Percentiles rank a stretch among this genome's conserved stretches.
These are phyloP conservation scores for Atkinsonella texensis DNA, from an alignment of 2,329 filamentous ascomycete genomes.

Conservation along the genomic window DNA sequence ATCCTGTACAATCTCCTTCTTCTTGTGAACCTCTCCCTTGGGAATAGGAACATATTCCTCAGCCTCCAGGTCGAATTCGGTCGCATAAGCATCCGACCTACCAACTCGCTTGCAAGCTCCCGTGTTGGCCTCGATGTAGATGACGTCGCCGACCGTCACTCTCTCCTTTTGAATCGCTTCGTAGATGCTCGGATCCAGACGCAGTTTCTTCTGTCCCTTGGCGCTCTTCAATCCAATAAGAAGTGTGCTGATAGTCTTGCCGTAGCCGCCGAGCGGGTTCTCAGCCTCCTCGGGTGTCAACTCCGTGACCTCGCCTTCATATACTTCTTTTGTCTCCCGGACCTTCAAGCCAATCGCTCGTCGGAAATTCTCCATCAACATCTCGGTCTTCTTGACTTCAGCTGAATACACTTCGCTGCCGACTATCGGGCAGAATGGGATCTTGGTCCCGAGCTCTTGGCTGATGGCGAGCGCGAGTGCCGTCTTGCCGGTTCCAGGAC, in stretches of 20 bases:
- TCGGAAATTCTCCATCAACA: constrained; percentile 98
- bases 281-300: constrained; percentile 95
- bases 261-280: constrained; percentile 93
- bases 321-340: constrained; percentile 97
- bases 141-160: constrained; percentile 89
- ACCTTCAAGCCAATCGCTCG: constrained; percentile 93
- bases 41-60: constrained; percentile 98
- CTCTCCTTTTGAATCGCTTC: constrained; percentile 98
- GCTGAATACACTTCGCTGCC: constrained; percentile 96
- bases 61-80: constrained; percentile 95
- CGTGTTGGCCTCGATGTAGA: constrained; percentile 99
- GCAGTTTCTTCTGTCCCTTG: constrained; percentile 94
- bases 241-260: constrained; percentile 92
- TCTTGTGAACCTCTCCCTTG: constrained; percentile 98
- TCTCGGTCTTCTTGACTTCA: constrained; percentile 98
- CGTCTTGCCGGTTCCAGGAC: constrained; percentile 94
- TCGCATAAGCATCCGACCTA: constrained; percentile 90
- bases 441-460: constrained; percentile 94
- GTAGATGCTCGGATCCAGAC: constrained; percentile 95
- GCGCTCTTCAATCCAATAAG: constrained; percentile 91
- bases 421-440: constrained; percentile 96
- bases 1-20: constrained; percentile 99
- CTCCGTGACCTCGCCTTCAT: constrained; percentile 97
- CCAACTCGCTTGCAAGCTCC: constrained; percentile 96
- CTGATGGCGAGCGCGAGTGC: constrained; percentile 90